Conservation (phyloP, 768 basidiomycete species). For the Leccinum pellstonianum region DNA sequence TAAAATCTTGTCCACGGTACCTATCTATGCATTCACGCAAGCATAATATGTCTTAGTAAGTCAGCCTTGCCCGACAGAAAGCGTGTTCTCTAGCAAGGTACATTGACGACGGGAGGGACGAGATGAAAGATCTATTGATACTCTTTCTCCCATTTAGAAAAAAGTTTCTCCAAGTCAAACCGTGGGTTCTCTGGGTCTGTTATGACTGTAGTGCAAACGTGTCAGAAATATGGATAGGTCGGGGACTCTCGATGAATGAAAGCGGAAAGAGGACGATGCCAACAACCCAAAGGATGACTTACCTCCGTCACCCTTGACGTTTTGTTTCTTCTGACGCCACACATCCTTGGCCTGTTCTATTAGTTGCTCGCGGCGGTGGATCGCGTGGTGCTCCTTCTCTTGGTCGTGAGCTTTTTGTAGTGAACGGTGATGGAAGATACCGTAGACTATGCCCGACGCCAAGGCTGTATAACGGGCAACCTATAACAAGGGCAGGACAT, state of each 20-base stretch:
- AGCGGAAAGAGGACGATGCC: not conserved
- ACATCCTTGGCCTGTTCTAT: constrained; percentile 87
- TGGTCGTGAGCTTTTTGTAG: constrained; percentile 79
- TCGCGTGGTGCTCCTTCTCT: constrained; percentile 69
- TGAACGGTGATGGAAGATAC: constrained; percentile 88
- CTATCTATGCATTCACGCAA: constrained; percentile 12
- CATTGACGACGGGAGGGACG: constrained; percentile 22
- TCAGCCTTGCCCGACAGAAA: constrained; percentile 14
- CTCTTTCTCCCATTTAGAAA: constrained; percentile 73
- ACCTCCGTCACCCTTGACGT: constrained; percentile 53
- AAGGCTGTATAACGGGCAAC: constrained; percentile 95
- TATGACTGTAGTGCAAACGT: constrained; percentile 55
- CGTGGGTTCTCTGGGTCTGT: constrained; percentile 93
- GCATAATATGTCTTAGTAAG: not conserved
- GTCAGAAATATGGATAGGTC: constrained; percentile 10
- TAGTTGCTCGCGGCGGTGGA: constrained; percentile 71
- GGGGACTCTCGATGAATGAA: not conserved
- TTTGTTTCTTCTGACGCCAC: constrained; percentile 77
- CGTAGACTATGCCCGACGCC: constrained; percentile 82
- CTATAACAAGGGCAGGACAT: constrained; percentile 39
- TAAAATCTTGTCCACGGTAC: not conserved
- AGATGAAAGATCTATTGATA: constrained; percentile 44
- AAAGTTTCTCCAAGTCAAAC: constrained; percentile 93
- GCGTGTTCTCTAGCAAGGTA: constrained; percentile 28
- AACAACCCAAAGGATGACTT: constrained; percentile 32